These are phyloP conservation scores for Trichoderma parareesei DNA, from an alignment of 495 filamentous ascomycete species.

Conservation along the genomic window DNA sequence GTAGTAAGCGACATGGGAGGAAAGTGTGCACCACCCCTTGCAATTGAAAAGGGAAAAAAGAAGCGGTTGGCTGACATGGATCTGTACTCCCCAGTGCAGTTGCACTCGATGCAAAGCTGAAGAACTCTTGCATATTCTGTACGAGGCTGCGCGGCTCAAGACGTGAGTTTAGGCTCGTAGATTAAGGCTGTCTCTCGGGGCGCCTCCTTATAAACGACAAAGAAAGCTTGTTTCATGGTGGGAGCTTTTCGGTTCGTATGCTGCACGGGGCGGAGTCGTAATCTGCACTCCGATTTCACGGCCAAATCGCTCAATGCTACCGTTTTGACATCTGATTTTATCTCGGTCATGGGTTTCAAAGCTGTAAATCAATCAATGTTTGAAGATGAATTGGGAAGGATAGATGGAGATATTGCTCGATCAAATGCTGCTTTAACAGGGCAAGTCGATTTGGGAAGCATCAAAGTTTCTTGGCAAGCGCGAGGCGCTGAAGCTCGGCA, in stretches of 20 bases:
- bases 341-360: not conserved
- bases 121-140: too few relatives aligned
- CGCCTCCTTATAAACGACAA: too few relatives aligned
- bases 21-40: not conserved
- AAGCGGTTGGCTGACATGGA: not conserved
- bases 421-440: too few relatives aligned
- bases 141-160: too few relatives aligned
- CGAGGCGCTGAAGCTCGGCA: not conserved
- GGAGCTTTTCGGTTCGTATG: too few relatives aligned
- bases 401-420: not conserved
- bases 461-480: not conserved
- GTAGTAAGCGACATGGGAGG: too few relatives aligned
- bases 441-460: not conserved
- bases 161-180: too few relatives aligned
- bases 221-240: too few relatives aligned
- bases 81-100: not conserved
- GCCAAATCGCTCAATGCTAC: not conserved
- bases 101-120: not conserved
- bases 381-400: not conserved
- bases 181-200: too few relatives aligned
- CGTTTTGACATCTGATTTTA: not conserved
- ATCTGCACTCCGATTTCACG: not conserved
- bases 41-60: not conserved
- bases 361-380: not conserved
- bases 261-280: not conserved